Conservation (phyloP, 257 asterid genomes). For the Salvia splendens region DNA sequence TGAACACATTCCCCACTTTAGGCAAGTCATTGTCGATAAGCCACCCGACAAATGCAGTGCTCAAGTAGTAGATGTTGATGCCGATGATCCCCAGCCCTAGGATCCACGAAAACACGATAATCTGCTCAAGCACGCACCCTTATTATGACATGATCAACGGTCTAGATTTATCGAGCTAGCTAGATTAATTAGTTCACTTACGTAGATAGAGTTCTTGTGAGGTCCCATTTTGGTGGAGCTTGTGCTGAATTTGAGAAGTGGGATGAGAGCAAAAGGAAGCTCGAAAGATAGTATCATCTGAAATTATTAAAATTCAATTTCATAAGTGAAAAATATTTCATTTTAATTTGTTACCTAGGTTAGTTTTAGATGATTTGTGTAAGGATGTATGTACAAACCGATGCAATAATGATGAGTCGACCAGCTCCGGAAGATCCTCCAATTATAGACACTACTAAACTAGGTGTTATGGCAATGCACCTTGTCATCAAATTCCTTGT, state of each 20-base stretch:
- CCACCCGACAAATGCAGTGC: constrained; percentile 73
- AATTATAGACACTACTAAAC: constrained; percentile 72
- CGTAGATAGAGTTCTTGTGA: constrained; percentile 77
- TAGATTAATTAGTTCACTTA: constrained; percentile 35
- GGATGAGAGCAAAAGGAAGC: constrained; percentile 82
- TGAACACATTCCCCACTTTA: constrained; percentile 63
- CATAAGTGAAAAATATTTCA: background rate
- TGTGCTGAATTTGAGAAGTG: constrained; percentile 78
- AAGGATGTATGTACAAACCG: constrained; percentile 45
- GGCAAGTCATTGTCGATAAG: constrained; percentile 60
- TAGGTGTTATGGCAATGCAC: constrained; percentile 81
- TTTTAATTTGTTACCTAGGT: background rate
- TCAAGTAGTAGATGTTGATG: constrained; percentile 76
- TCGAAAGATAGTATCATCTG: constrained; percentile 96
- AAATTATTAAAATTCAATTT: background rate
- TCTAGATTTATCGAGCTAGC: no score
- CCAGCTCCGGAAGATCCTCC: constrained; percentile 94
- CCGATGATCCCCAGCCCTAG: constrained; percentile 82
- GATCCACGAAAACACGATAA: constrained; percentile 76
- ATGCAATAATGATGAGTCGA: constrained; percentile 83
- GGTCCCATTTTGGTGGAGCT: constrained; percentile 84
- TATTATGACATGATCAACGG: no score
- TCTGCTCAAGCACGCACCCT: background rate
- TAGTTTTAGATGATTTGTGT: background rate
- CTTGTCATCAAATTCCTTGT: constrained; percentile 73